Base-by-base conservation (phyloP, 129 eudicot genomes). In the Arctium lappa region DNA sequence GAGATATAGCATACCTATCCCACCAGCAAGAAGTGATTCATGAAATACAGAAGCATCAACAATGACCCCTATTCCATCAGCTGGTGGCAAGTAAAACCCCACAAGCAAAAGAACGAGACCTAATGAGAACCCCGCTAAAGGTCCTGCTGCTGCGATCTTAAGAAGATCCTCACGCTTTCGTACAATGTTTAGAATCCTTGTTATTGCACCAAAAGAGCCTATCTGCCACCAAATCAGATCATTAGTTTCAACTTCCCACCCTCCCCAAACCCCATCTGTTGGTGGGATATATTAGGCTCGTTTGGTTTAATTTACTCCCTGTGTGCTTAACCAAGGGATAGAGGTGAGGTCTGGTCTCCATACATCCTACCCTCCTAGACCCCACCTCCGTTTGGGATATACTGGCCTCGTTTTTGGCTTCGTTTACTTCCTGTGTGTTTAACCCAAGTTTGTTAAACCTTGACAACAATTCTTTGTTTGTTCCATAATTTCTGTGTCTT, bases 141-240 rank as follows among this genome's bases (percentile, higher is more conserved):
- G 99, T 78, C 99, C 99, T 53, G 99, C 98, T n/a, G 90, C 90
- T 82, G 98, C 97, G 72, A 96, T 89, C 86, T 96, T 96, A 30
- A 96, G 92, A 86, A 96, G 99, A 84, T 86, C 97, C 80, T 96
- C 92, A 36, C 99, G 98, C 38, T 88, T 93, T 69, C 89, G 95
- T 77, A 96, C 98, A 79, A 96, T 91, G 81, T 86, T 96, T 76
- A 86, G 69, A 48, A 96, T 91, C 90, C 99, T 87, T 79, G 99
- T 96, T 80, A 96, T 96, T 60, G 91, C 92, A 85, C 99, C 99
- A 83, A 88, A 96, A 32, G 97, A 96, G 88, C 99, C 99, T 90
- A 96, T 96, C 99, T 96, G 99, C 88, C 98, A 87, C 83, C 88
- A 84, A 85, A 84, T 56, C 16, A 87, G 78, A 76, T 86, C 88